Percentiles rank a stretch among this genome's conserved stretches.
These are phyloP conservation scores for Nemania sp. DNA, from an alignment of 2,329 filamentous ascomycete species.

Conservation along the genomic window DNA sequence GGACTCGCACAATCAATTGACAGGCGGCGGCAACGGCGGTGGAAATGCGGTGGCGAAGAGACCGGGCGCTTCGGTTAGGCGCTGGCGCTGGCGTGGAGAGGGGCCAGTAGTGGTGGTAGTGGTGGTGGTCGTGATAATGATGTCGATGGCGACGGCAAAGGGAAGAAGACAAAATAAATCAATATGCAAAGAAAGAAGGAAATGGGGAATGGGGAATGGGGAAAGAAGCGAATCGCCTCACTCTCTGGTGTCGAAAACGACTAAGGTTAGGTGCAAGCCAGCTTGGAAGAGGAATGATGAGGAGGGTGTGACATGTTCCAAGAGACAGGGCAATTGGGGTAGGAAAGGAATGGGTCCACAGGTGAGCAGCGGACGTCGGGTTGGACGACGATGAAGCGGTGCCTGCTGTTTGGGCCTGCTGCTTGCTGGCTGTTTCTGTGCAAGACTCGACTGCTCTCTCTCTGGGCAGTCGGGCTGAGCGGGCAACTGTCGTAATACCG, in stretches of 20 bases:
- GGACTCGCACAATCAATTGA: conserved; percentile 6
- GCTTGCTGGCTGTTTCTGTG: too few species aligned
- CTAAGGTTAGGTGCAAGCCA: conserved; percentile 11
- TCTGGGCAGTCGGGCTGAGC: too few species aligned
- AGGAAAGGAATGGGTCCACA: too few species aligned
- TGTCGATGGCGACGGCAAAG: background rate
- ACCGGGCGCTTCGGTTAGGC: too few species aligned
- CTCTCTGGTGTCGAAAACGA: conserved; percentile 12
- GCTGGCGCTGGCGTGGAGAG: background rate
- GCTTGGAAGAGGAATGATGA: conserved; percentile 17
- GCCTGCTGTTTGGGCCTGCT: too few species aligned
- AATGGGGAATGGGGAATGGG: too few species aligned
- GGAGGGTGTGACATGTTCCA: background rate
- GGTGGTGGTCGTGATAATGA: background rate
- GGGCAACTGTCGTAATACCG: too few species aligned
- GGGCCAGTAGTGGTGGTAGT: background rate
- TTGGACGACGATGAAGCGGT: too few species aligned
- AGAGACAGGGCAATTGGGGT: too few species aligned
- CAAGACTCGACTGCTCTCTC: too few species aligned
- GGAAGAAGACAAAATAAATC: conserved; percentile 7
- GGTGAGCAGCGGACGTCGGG: too few species aligned
- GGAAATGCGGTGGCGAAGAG: conserved; percentile 20
- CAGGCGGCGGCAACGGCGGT: conserved; percentile 1
- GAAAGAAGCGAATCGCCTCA: conserved; percentile 12
- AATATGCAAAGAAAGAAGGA: conserved; percentile 8